Evolutionary conservation across 225 moss, liverwort and hornwort genomes (phyloP).

Genomic region (Takakia lepidozioides): DNA sequence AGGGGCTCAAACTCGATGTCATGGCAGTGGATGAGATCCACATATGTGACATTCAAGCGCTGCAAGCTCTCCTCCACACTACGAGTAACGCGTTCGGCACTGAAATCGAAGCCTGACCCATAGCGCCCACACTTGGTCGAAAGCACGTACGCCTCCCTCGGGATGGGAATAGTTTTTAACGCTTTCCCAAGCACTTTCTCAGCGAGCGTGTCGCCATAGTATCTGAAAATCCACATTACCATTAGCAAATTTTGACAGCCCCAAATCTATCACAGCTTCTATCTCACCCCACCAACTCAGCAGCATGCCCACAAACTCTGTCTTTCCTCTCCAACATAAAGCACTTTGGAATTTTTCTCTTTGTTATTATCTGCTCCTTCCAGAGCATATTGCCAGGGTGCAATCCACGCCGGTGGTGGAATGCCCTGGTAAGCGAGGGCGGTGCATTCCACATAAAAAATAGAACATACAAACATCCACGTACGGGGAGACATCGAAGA

Average conservation of each 20-base stretch:
- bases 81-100: constrained; percentile 71
- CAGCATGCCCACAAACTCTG: too few relatives aligned
- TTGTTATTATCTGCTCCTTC: too few relatives aligned
- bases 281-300: background rate
- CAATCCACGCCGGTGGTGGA: too few relatives aligned
- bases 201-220: constrained; percentile 69
- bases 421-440: background rate
- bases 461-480: too few relatives aligned
- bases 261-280: background rate
- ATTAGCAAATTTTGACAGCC: too few relatives aligned
- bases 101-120: constrained; percentile 72
- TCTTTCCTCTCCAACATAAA: too few relatives aligned
- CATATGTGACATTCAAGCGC: constrained; percentile 67
- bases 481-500: constrained; percentile 76
- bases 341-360: too few relatives aligned
- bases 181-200: constrained; percentile 79
- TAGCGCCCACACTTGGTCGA: constrained; percentile 94
- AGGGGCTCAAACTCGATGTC: constrained; percentile 87
- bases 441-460: background rate
- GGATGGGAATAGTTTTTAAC: constrained; percentile 55
- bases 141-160: constrained; percentile 61
- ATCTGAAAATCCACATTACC: constrained; percentile 28
- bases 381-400: too few relatives aligned
- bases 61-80: constrained; percentile 89
- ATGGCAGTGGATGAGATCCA: constrained; percentile 88